Evolutionary conservation across 495 filamentous ascomycete genomes (phyloP).

Genomic region (Schizothecium vesticola): DNA sequence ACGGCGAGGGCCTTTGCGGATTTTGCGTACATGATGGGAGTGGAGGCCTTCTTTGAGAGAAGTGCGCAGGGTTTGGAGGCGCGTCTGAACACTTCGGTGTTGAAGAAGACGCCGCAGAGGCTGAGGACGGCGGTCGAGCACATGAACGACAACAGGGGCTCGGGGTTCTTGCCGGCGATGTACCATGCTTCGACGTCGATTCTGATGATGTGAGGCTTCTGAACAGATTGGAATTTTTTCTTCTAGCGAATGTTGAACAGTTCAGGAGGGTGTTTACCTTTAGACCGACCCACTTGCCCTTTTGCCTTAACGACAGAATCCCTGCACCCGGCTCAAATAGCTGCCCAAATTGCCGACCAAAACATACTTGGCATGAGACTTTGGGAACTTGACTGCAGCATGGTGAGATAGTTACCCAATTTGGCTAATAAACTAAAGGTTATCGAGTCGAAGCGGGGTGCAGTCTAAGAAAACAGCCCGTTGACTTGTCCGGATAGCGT

Average conservation of each 20-base stretch:
- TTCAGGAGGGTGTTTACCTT: too few species aligned
- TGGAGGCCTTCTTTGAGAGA: constrained; percentile 31
- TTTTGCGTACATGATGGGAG: constrained; percentile 15
- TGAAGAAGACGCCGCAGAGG: constrained; percentile 31
- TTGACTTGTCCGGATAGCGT: not conserved
- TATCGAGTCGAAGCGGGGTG: not conserved
- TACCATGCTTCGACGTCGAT: constrained; percentile 28
- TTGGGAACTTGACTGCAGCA: not conserved
- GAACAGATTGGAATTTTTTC: too few species aligned
- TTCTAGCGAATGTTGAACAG: too few species aligned
- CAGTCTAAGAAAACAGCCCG: not conserved
- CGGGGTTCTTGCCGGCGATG: constrained; percentile 32
- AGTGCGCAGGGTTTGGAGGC: constrained; percentile 28
- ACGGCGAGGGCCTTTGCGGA: constrained; percentile 21
- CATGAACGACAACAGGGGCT: constrained; percentile 33
- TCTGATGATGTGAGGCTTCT: constrained; percentile 24
- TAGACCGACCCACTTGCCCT: too few species aligned
- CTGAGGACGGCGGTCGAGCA: constrained; percentile 33
- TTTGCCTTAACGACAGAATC: too few species aligned
- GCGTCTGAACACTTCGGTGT: constrained; percentile 27
- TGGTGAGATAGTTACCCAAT: not conserved
- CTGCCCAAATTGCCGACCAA: too few species aligned
- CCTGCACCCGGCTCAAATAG: too few species aligned
- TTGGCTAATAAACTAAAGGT: not conserved
- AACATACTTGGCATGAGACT: not conserved